Percentiles rank a stretch among this genome's conserved stretches.
phyloP scores from a whole-genome alignment of 495 filamentous ascomycete species.

The Tetracladium setigerum region DNA sequence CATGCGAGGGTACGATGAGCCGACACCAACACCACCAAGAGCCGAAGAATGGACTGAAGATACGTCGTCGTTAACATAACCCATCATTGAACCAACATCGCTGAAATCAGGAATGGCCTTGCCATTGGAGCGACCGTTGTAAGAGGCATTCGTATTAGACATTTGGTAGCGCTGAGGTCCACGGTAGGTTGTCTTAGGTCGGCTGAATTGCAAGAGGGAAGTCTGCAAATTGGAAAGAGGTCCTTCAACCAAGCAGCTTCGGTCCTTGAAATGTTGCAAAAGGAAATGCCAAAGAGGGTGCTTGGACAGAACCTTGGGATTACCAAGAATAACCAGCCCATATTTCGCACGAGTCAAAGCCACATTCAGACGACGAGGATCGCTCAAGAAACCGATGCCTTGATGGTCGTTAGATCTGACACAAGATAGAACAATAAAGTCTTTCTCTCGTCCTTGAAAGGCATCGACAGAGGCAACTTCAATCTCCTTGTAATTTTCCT shows the following conservation, averaged over 20 bases:
- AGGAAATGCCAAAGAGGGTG: slow-evolving; percentile 98
- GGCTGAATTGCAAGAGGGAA: slow-evolving; percentile 89
- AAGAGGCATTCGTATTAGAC: slow-evolving; percentile 47
- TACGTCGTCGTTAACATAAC: slow-evolving; percentile 95
- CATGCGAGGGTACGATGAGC: slow-evolving; percentile 86
- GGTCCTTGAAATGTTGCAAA: slow-evolving; percentile 94
- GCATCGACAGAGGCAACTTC: slow-evolving; percentile 98
- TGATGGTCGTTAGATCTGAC: slow-evolving; percentile 99
- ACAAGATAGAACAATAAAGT: slow-evolving; percentile 97
- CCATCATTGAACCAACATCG: slow-evolving; percentile 80
- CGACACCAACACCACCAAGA: slow-evolving; percentile 70
- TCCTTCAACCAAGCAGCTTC: slow-evolving; percentile 91
- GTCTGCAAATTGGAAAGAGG: slow-evolving; percentile 94
- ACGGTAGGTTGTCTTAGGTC: slow-evolving; percentile 86
- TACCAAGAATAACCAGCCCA: slow-evolving; percentile 91
- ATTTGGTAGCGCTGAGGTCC: slow-evolving; percentile 86
- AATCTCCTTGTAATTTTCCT: slow-evolving; percentile 98
- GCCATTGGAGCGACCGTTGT: slow-evolving; percentile 35
- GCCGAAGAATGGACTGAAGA: slow-evolving; percentile 93
- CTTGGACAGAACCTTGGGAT: slow-evolving; percentile 96
- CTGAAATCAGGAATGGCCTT: slow-evolving; percentile 54
- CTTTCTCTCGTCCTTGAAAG: slow-evolving; percentile 98
- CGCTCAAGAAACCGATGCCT: slow-evolving; percentile 97
- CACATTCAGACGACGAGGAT: slow-evolving; percentile 97
- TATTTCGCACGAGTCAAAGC: slow-evolving; percentile 96